Evolutionary conservation across 2,329 filamentous ascomycete genomes (phyloP), one percentile per base, ranked within the genome.

Genomic region (Diaporthe batatas): DNA sequence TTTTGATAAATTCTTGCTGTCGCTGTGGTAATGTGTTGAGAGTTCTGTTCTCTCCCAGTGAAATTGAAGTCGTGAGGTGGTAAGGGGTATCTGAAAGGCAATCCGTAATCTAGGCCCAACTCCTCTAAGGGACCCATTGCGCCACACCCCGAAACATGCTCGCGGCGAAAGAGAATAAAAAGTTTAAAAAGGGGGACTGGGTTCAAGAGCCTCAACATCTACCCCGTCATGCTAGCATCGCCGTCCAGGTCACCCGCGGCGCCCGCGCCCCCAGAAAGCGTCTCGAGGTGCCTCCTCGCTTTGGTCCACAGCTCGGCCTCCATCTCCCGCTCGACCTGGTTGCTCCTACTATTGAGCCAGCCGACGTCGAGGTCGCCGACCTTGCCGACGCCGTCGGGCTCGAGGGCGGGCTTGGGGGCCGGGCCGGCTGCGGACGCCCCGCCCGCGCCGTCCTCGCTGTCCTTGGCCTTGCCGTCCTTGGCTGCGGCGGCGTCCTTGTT

Each of bases 311-410:
- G 84, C 83, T 98, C 94, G 2, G 90, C 89, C 79, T 97, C 94
- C 87, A 96, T 96, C 75, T 94, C 92, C 78, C 91, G 90, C 72
- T 94, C 94, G 29, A 97, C 93, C 75, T 92, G 92, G 75, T 93
- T 92, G 74, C 93, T 94, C 72, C 94, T 89, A 78, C 94, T 95
- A 80, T 98, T 98, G 77, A 98, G 83, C 90, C 93, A 96, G 42
- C 95, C 95, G 18, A 97, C 92, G 79, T 98, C 95, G 69, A 98
- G 85, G 36, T 84, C 84, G 12, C 88, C 89, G 44, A 90, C 88
- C 77, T 85, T 86, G 29, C 86, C 89, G 72, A 85, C 82, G 51
- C 87, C 89, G 57, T 89, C 84, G 51, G 91, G 86, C 79, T 90
- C 83, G 39, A 75, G 68, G 2, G 59, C 70, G 8, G 55, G 71